Conservation (phyloP, 768 basidiomycete genomes). For the Ramaria rubella region DNA sequence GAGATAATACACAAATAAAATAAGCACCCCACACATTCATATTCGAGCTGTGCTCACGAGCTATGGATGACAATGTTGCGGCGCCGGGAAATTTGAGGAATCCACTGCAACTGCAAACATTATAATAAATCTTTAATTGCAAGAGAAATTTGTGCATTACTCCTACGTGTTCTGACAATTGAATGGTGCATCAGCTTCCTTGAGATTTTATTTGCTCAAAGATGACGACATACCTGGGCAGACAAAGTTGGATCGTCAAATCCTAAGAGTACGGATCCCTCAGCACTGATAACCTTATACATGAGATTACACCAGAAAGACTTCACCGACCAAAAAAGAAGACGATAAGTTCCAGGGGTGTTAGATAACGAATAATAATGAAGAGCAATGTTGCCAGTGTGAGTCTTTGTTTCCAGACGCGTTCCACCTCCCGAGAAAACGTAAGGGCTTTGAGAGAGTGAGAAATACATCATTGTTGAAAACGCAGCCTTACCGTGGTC, state of each 20-base stretch:
- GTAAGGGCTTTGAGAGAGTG: background rate
- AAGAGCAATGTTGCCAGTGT: background rate
- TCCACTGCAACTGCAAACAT: background rate
- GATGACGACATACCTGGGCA: no score
- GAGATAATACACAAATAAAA: background rate
- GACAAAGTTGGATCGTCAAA: no score
- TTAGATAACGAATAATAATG: background rate
- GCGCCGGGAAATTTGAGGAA: background rate
- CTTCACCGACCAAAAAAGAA: background rate
- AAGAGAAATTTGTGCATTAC: no score
- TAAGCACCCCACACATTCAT: background rate
- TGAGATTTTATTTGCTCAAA: no score
- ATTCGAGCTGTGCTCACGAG: background rate
- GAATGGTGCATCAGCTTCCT: no score
- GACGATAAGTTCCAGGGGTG: background rate
- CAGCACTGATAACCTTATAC: background rate
- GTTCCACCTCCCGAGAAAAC: background rate
- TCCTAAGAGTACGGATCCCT: background rate
- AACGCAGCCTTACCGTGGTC: background rate
- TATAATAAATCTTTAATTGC: background rate
- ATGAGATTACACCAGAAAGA: background rate
- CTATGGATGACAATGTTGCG: background rate
- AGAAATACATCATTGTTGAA: background rate
- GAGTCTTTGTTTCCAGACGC: background rate
- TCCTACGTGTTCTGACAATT: background rate